Evolutionary conservation across 2,329 filamentous ascomycete species (phyloP).

Genomic region (Claviceps capensis): DNA sequence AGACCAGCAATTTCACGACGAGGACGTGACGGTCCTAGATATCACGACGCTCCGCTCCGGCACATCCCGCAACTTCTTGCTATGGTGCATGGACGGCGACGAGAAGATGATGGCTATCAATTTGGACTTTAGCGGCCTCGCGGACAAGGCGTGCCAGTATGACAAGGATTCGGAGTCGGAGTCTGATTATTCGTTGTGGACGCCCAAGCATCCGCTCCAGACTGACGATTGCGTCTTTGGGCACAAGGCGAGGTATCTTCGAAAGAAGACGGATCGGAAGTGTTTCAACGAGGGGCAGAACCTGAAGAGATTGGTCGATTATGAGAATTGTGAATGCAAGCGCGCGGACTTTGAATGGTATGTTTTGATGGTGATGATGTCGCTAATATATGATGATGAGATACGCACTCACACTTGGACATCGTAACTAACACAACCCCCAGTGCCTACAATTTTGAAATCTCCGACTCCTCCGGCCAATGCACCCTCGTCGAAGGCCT

Average conservation of each 20-base stretch:
- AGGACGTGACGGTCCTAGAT: constrained; percentile 59
- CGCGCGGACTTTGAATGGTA: constrained; percentile 87
- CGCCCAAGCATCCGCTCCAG: constrained; percentile 67
- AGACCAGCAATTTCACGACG: constrained; percentile 57
- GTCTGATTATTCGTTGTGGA: constrained; percentile 74
- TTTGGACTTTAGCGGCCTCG: constrained; percentile 75
- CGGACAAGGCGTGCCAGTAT: constrained; percentile 57
- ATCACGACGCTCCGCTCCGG: constrained; percentile 84
- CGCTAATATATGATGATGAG: too few relatives aligned
- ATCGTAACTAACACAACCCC: background rate
- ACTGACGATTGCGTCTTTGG: constrained; percentile 81
- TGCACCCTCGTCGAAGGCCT: constrained; percentile 68
- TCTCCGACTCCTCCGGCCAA: constrained; percentile 55
- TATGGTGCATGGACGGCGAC: constrained; percentile 58
- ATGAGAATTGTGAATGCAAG: constrained; percentile 71
- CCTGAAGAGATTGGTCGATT: constrained; percentile 57
- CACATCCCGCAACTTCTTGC: constrained; percentile 76
- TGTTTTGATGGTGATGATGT: background rate
- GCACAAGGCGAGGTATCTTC: constrained; percentile 76
- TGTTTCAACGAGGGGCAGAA: constrained; percentile 70
- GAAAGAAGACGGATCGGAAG: constrained; percentile 64
- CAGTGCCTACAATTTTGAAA: constrained; percentile 89
- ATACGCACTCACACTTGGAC: too few relatives aligned
- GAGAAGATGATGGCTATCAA: constrained; percentile 60
- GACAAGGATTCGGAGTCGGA: constrained; percentile 39